Conservation (phyloP, 176 grass and related monocot species). For the Cymbopogon citratus region DNA sequence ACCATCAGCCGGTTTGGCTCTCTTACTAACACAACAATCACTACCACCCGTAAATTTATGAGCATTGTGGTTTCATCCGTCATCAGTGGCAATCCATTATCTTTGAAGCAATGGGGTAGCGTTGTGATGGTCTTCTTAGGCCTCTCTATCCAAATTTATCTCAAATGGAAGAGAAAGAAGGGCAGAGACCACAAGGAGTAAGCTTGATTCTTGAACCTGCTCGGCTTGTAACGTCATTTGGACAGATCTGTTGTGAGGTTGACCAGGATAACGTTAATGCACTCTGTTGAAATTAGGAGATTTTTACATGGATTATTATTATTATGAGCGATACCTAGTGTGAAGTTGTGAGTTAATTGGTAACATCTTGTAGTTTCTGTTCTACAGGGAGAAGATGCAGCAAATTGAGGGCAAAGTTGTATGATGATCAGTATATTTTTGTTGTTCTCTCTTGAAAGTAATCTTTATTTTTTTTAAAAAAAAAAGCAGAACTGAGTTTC, state of each 20-base stretch:
- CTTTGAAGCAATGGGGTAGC: conserved; percentile 70
- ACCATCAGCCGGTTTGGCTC: conserved; percentile 95
- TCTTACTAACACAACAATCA: conserved; percentile 95
- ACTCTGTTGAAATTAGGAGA: conserved; percentile 26
- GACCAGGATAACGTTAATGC: conserved; percentile 10
- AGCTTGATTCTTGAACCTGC: conserved; percentile 5
- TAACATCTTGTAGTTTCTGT: too few relatives aligned
- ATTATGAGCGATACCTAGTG: background rate
- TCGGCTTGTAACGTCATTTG: conserved; percentile 21
- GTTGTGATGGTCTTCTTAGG: conserved; percentile 55
- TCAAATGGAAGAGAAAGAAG: conserved; percentile 87
- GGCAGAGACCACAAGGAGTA: conserved; percentile 40
- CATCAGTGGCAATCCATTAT: conserved; percentile 79
- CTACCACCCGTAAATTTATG: conserved; percentile 92
- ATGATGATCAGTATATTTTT: too few relatives aligned
- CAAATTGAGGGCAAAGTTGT: too few relatives aligned
- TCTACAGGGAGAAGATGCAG: too few relatives aligned
- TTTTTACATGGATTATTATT: background rate
- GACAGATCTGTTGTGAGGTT: conserved; percentile 8
- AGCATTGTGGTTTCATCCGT: conserved; percentile 84
- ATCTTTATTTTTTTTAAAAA: too few relatives aligned
- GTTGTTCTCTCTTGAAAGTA: too few relatives aligned
- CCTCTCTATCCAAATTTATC: conserved; percentile 71
- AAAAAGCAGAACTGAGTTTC: too few relatives aligned
- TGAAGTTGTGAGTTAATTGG: background rate